Base-by-base conservation (phyloP, 192 early-diverging fungal species). In the Chytriomyces sp. region DNA sequence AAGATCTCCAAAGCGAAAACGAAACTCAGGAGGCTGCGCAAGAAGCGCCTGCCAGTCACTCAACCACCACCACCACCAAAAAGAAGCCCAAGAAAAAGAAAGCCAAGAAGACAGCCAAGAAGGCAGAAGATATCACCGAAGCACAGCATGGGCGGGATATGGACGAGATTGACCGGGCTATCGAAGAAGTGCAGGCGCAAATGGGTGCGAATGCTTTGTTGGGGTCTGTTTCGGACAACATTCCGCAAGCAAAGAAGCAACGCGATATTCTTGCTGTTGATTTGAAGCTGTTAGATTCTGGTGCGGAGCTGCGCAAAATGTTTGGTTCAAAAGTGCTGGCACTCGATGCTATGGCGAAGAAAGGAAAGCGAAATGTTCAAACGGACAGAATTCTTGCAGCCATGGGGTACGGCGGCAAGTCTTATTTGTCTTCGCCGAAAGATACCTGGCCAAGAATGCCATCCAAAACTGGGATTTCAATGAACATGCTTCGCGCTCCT, bases 301-400 rank as follows among this genome's bases (percentile, higher is more conserved):
- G 94, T 69, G 91, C 91, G 16, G 96, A 98, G 83, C 94, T 97
- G 90, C 89, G 90, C 46, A 86, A 92, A 24, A 85, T 95, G 84
- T 98, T 98, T 89, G 95, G 95, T 16, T 92, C 94, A 6, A 88
- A 89, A 18, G 91, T 94, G n/a, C 89, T 94, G 26, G 90, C 87
- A 26, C 53, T 45, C 16, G 80, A 73, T 18, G 53, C 53, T 2
- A 28, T n/a, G 2, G 59, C 23, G n/a, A 68, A 82, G 44, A 45
- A 47, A 76, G 66, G 65, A 50, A n/a, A 44, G 18, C 43, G 24
- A 26, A 45, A 73, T 35, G 35, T 23, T 23, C 35, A 59, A 18
- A 18, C 57, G 5, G 45, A 45, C 10, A 61, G 67, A 43, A 88
- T 61, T 78, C 84, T 18, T 83, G 84, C 61, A 85, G 88, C 80